phyloP scores from a whole-genome alignment of 2,329 filamentous ascomycete species.

The Leptographium lundbergii region DNA sequence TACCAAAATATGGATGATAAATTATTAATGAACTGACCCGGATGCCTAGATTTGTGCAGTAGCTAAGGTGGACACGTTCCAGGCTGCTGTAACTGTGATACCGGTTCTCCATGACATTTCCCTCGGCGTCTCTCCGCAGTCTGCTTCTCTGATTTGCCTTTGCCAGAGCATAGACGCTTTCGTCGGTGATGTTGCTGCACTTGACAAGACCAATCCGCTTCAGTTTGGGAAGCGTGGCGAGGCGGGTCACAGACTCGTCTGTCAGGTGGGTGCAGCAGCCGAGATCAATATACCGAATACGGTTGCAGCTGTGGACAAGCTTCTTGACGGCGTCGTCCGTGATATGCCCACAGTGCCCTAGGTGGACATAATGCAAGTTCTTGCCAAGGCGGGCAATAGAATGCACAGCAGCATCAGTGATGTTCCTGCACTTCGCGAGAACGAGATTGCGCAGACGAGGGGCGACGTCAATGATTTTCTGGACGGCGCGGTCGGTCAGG shows the following conservation, averaged over 20 bases:
- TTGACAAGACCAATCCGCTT: conserved; percentile 94
- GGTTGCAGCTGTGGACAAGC: conserved; percentile 74
- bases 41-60: conserved; percentile 76
- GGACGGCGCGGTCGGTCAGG: conserved; percentile 75
- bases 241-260: conserved; percentile 69
- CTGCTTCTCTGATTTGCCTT: conserved; percentile 47
- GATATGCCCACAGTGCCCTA: conserved; percentile 85
- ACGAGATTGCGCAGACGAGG: conserved; percentile 87
- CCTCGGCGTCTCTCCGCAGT: conserved; percentile 34
- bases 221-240: conserved; percentile 81
- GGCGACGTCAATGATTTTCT: conserved; percentile 75
- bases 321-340: conserved; percentile 80
- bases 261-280: conserved; percentile 90
- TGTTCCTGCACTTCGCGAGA: conserved; percentile 82
- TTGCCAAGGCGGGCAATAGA: conserved; percentile 85
- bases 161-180: conserved; percentile 75
- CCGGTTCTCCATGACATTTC: conserved; percentile 34
- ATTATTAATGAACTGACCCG: conserved; percentile 44
- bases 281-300: conserved; percentile 93
- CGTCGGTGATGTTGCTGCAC: conserved; percentile 79
- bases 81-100: conserved; percentile 52
- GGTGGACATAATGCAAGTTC: conserved; percentile 91
- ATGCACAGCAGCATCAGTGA: conserved; percentile 79
- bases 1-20: not conserved
- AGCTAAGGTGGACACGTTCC: conserved; percentile 91